phyloP scores from a whole-genome alignment of 2,329 filamentous ascomycete species.

The Neocatenulostroma microsporum region DNA sequence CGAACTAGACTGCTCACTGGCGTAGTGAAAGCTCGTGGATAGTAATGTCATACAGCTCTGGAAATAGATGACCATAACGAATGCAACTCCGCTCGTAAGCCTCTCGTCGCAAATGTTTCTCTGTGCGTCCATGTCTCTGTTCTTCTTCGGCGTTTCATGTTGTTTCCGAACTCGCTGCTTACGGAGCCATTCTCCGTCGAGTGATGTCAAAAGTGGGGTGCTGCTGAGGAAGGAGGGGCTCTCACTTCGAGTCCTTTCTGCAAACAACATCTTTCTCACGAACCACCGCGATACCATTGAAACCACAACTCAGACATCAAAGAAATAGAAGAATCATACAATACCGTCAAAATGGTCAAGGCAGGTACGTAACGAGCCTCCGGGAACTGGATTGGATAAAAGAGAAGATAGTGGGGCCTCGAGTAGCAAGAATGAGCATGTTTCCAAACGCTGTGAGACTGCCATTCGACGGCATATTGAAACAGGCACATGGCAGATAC shows the following conservation, averaged over 20 bases:
- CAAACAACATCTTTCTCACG: no score
- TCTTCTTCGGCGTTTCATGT: no score
- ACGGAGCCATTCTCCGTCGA: no score
- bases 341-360: conserved; percentile 89
- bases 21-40: neutral
- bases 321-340: conserved; percentile 21
- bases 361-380: conserved; percentile 60
- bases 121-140: no score
- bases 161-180: no score
- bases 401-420: neutral
- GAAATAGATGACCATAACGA: neutral
- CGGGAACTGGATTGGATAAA: conserved; percentile 7
- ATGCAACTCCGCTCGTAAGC: no score
- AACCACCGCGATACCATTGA: no score
- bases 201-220: neutral
- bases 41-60: neutral
- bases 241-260: no score
- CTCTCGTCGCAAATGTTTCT: no score
- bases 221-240: no score
- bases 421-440: conserved; percentile 26
- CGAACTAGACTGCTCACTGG: conserved; percentile 1
- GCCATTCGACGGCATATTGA: conserved; percentile 14
- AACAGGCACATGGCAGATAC: neutral
- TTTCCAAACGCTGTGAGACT: conserved; percentile 18
- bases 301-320: conserved; percentile 26